phyloP scores from a whole-genome alignment of 1,284 basidiomycete genomes.

The Coriolopsis trogii region DNA sequence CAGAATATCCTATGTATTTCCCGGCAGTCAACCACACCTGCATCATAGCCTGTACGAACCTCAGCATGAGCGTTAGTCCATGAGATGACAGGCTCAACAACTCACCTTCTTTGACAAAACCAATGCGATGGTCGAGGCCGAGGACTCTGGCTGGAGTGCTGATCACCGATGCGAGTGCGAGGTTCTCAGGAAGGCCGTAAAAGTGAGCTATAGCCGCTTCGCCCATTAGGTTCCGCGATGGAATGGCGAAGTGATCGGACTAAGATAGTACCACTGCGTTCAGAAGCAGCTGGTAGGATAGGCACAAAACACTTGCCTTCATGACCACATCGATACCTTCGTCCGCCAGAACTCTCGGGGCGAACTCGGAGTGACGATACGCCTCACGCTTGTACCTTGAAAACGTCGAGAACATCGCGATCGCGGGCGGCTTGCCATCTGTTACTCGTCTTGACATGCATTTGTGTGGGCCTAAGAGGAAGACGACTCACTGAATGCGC shows the following conservation, averaged over 20 bases:
- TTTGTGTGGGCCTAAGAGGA: too few species aligned
- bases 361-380: slow-evolving; percentile 79
- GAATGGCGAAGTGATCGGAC: slow-evolving; percentile 71
- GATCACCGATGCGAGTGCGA: slow-evolving; percentile 62
- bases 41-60: slow-evolving; percentile 35
- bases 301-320: slow-evolving; percentile 59
- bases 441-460: neutral
- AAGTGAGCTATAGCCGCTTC: slow-evolving; percentile 75
- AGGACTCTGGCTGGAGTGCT: slow-evolving; percentile 62
- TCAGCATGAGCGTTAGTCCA: neutral
- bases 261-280: too few species aligned
- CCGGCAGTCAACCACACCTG: slow-evolving; percentile 28
- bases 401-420: slow-evolving; percentile 60
- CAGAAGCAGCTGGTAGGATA: too few species aligned
- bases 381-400: slow-evolving; percentile 74
- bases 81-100: neutral
- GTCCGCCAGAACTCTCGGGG: slow-evolving; percentile 71
- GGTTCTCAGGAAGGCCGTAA: slow-evolving; percentile 49
- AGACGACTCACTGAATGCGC: slow-evolving; percentile 52
- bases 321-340: slow-evolving; percentile 68
- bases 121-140: slow-evolving; percentile 70
- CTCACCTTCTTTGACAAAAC: slow-evolving; percentile 55
- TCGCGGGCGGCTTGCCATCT: slow-evolving; percentile 49
- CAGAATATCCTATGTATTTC: neutral
- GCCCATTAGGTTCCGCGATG: slow-evolving; percentile 66